Base-by-base conservation (phyloP, 495 filamentous ascomycete genomes). In the Xylaria acuta region DNA sequence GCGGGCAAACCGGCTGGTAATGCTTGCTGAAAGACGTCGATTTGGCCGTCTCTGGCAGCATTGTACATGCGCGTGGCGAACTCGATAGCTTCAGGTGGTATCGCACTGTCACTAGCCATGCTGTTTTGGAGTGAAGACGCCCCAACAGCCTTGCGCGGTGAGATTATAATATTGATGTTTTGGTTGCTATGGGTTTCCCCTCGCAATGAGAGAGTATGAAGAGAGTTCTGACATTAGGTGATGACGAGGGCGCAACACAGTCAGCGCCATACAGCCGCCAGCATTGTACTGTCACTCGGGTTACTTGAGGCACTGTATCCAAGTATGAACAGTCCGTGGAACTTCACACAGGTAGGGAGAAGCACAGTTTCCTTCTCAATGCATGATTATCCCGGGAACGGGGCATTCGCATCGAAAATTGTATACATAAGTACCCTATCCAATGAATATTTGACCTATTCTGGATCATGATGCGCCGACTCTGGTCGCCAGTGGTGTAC, bases 81-180 rank as follows among this genome's bases (percentile, higher is more conserved):
- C n/a, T 82, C 86, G 65, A 88, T 79, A 14, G 83, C 83, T 72
- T 85, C 86, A 4, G 87, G 85, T 1, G 87, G 79, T 16, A 88
- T 51, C 32, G 68, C 43, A 59, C 43, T 58, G 32, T 64, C 20
- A 34, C 20, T 58, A 25, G 58, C 64, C 77, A 79, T 79, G 56
- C n/a, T 73, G 12, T 34, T n/a, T 47, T 12, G 11, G 58, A 18
- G 30, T 70, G 32, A 7, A 49, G 8, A 36, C 18, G 3, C 41
- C 32, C 49, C 8, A 1, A 54, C 34, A 8, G 22, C 18, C 34
- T 41, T 32, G 12, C 49, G 14, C 32, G 32, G 11, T 32, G 14
- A 34, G 12, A 16, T 36, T 34, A 65, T 18, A 20, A 8, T 41
- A 30, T 40, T 27, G 20, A 30, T 41, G 34, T 2, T 8, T 43